phyloP scores from a whole-genome alignment of 192 early-diverging fungal genomes.

The Coemansia sp. region DNA sequence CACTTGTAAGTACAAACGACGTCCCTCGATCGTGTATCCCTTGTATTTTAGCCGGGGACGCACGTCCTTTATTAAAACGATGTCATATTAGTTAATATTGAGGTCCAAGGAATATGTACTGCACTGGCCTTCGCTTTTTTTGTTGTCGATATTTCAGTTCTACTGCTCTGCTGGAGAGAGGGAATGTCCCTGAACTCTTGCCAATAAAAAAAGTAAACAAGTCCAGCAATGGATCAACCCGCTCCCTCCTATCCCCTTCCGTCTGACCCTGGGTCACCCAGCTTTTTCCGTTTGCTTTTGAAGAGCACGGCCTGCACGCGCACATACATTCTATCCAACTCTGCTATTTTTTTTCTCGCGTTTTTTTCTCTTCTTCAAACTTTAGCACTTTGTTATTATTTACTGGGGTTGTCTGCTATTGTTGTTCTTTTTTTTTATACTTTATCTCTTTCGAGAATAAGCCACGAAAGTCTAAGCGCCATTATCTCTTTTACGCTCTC shows the following conservation, averaged over 20 bases:
- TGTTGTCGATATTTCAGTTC: neutral
- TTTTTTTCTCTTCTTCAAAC: neutral
- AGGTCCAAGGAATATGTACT: neutral
- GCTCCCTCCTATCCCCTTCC: constrained; percentile 2
- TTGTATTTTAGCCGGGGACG: constrained; percentile 5
- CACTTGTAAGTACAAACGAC: neutral
- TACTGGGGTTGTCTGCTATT: constrained; percentile 5
- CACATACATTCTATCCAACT: constrained; percentile 3
- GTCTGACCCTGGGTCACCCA: constrained; percentile 2
- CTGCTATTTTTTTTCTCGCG: neutral
- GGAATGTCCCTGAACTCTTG: constrained; percentile 6
- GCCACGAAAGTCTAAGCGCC: constrained; percentile 16
- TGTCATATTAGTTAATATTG: neutral
- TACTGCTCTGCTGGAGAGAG: neutral
- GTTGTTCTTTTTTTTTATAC: neutral
- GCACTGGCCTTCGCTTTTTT: neutral
- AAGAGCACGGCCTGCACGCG: neutral
- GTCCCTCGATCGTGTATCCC: constrained; percentile 8
- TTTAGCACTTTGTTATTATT: neutral
- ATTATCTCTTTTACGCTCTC: neutral
- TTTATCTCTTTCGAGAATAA: neutral
- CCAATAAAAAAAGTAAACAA: constrained; percentile 2
- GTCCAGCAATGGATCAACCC: neutral
- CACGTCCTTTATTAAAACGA: neutral
- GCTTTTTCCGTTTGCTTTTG: neutral